Evolutionary conservation across 257 asterid species (phyloP).

Genomic region (Nicotiana attenuata): DNA sequence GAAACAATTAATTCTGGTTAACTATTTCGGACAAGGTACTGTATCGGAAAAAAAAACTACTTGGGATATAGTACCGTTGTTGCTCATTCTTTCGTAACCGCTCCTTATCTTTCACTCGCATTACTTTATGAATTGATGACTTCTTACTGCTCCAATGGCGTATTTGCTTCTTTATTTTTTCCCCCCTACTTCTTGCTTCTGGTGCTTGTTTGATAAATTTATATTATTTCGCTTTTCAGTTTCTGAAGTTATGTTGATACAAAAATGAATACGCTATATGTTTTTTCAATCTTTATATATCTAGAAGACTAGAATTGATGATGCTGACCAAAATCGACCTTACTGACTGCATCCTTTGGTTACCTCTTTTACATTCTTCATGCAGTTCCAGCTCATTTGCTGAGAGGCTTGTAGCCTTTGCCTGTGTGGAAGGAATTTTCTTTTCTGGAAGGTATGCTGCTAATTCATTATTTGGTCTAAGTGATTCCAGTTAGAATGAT

Average conservation of each 20-base stretch:
- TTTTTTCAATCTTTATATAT: not conserved
- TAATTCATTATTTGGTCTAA: not conserved
- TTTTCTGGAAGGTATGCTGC: slow-evolving; percentile 74
- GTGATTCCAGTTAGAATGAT: not conserved
- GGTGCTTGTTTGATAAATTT: slow-evolving; percentile 1
- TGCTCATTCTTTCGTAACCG: not conserved
- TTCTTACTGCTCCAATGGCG: not conserved
- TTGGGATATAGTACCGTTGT: not conserved
- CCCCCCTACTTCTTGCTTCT: not conserved
- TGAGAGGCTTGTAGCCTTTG: slow-evolving; percentile 78
- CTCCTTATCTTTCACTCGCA: not conserved
- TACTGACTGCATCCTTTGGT: not conserved
- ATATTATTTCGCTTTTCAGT: not conserved
- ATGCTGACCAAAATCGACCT: not conserved
- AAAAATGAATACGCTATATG: not conserved
- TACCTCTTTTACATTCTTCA: not conserved
- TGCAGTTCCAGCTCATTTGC: slow-evolving; percentile 68
- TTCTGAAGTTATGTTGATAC: not conserved
- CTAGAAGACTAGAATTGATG: not conserved
- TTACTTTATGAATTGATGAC: not conserved
- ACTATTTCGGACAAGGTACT: not conserved
- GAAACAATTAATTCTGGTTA: not conserved
- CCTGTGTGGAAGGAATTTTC: slow-evolving; percentile 86
- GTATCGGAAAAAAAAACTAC: not conserved
- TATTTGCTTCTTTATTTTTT: not conserved